Conservation (phyloP, 768 basidiomycete species). For the Leccinum fibrillosum region DNA sequence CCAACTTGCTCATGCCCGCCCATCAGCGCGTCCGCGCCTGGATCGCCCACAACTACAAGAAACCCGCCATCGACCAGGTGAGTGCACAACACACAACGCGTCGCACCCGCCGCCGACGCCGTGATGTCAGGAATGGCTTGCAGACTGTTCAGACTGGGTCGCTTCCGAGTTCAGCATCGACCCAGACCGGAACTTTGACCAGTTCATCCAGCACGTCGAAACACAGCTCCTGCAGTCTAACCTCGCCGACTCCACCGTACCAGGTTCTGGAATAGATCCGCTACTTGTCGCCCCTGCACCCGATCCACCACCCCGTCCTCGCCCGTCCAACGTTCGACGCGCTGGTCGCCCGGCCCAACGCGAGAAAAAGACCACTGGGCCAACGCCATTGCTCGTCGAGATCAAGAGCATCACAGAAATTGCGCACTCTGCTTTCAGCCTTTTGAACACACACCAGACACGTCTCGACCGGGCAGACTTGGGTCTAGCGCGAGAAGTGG, state of each 20-base stretch:
- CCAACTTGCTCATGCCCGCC: conserved; percentile 15
- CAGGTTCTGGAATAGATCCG: conserved; percentile 58
- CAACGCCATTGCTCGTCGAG: conserved; percentile 66
- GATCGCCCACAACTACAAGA: conserved; percentile 54
- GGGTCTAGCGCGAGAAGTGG: conserved; percentile 35
- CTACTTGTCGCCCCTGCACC: conserved; percentile 14
- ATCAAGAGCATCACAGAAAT: conserved; percentile 79
- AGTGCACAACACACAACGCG: conserved; percentile 5
- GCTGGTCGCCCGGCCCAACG: conserved; percentile 3
- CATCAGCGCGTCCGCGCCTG: conserved; percentile 43
- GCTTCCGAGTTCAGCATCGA: conserved; percentile 44
- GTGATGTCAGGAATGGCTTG: conserved; percentile 64
- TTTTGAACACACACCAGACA: conserved; percentile 66
- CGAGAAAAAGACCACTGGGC: conserved; percentile 28
- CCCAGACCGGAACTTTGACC: conserved; percentile 44
- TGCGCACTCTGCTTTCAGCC: conserved; percentile 75
- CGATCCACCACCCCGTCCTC: conserved; percentile 5
- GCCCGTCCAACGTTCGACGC: neutral
- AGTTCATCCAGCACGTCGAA: conserved; percentile 55
- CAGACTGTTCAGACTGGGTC: conserved; percentile 69
- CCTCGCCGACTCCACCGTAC: conserved; percentile 67
- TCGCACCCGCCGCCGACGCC: neutral
- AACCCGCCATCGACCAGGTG: conserved; percentile 63
- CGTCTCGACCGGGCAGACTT: conserved; percentile 57
- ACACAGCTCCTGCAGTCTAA: conserved; percentile 70